phyloP scores from a whole-genome alignment of 192 early-diverging fungal species.

The Spizellomyces punctatus region DNA sequence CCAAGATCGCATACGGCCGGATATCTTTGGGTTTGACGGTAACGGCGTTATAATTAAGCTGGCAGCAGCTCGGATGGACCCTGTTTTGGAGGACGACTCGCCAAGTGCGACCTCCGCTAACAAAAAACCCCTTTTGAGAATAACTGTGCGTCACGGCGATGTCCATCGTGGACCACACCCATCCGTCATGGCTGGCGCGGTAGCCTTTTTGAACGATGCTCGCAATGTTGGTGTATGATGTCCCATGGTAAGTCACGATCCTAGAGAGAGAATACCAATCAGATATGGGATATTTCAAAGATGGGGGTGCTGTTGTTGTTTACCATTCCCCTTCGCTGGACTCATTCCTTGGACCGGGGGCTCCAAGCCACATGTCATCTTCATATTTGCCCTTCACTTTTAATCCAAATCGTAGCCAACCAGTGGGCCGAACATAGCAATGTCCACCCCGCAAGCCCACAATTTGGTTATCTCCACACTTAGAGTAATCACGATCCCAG shows the following conservation, averaged over 20 bases:
- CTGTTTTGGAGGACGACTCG: conserved; percentile 23
- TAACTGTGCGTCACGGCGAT: background rate
- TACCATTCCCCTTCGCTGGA: background rate
- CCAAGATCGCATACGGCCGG: conserved; percentile 23
- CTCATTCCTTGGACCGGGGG: conserved; percentile 3
- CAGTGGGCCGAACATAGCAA: conserved; percentile 2
- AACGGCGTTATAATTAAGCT: background rate
- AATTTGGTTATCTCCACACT: too few species aligned
- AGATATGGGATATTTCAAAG: background rate
- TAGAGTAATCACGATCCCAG: conserved; percentile 10
- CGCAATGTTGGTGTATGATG: conserved; percentile 3
- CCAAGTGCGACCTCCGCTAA: background rate
- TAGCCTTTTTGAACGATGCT: conserved; percentile 20
- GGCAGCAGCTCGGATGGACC: background rate
- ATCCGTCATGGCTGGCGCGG: background rate
- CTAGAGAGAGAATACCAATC: background rate
- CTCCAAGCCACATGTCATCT: conserved; percentile 20
- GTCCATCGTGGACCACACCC: conserved; percentile 10
- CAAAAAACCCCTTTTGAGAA: background rate
- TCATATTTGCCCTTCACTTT: conserved; percentile 20
- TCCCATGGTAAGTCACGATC: conserved; percentile 26
- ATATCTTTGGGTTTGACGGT: background rate
- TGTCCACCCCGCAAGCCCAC: conserved; percentile 1
- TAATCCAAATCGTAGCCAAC: conserved; percentile 23
- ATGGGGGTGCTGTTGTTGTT: background rate